Evolutionary conservation across 352 stramenopile species (phyloP).

Genomic region (Phytophthora foliorum): DNA sequence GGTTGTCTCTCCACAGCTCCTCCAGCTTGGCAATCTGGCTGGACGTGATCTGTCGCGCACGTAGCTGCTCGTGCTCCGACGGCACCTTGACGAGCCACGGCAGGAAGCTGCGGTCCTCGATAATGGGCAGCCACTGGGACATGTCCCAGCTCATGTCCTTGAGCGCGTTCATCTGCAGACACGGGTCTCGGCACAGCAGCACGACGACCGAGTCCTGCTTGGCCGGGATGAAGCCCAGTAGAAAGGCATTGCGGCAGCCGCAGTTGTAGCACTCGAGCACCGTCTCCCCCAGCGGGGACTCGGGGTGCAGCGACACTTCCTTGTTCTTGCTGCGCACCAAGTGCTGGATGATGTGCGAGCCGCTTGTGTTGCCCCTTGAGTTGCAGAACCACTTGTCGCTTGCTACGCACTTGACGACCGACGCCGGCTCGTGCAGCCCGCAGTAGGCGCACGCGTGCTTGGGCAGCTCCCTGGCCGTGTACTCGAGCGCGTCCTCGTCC

Average conservation of each 20-base stretch:
- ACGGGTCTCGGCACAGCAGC: slow-evolving; percentile 97
- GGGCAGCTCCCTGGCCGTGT: slow-evolving; percentile 82
- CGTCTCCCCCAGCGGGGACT: slow-evolving; percentile 97
- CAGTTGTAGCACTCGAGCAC: slow-evolving; percentile 99
- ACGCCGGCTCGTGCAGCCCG: slow-evolving; percentile 96
- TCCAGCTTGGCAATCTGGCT: slow-evolving; percentile 91
- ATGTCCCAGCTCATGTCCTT: slow-evolving; percentile 99
- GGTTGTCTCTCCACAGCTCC: slow-evolving; percentile 98
- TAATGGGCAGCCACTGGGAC: slow-evolving; percentile 98
- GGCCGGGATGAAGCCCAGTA: slow-evolving; percentile 98
- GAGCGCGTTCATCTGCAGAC: slow-evolving; percentile 96
- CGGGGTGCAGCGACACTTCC: slow-evolving; percentile 92
- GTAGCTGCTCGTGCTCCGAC: slow-evolving; percentile 92
- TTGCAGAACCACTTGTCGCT: slow-evolving; percentile 99
- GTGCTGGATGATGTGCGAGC: slow-evolving; percentile 99
- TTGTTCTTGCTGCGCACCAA: slow-evolving; percentile 96
- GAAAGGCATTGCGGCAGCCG: slow-evolving; percentile 97
- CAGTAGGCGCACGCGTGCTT: slow-evolving; percentile 97
- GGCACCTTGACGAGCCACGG: slow-evolving; percentile 97
- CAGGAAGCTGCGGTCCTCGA: slow-evolving; percentile 98
- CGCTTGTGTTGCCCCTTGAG: slow-evolving; percentile 93
- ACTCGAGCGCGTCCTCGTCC: slow-evolving; percentile 80
- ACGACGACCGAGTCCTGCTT: slow-evolving; percentile 97
- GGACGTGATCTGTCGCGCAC: slow-evolving; percentile 95
- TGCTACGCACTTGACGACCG: slow-evolving; percentile 97